phyloP scores from a whole-genome alignment of 768 basidiomycete genomes.

The Suillus luteus region DNA sequence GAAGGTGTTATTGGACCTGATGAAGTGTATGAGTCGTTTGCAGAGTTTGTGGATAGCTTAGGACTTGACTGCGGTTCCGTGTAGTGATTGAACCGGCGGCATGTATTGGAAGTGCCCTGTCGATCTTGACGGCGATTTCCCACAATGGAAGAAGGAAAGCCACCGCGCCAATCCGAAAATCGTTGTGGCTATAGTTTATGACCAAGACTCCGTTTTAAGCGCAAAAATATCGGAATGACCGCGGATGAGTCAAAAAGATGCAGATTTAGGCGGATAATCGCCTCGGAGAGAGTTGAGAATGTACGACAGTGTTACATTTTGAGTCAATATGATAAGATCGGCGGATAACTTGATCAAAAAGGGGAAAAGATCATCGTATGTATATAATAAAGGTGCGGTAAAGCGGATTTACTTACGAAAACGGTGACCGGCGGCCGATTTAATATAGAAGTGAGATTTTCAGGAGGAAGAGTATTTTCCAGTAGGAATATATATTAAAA shows the following conservation, averaged over 20 bases:
- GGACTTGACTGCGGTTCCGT: slow-evolving; percentile 5
- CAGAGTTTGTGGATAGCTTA: slow-evolving; percentile 50
- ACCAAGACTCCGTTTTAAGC: slow-evolving; percentile 25
- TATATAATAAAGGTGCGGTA: slow-evolving; percentile 19
- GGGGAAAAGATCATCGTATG: slow-evolving; percentile 35
- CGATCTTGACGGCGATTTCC: slow-evolving; percentile 15
- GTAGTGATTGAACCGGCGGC: slow-evolving; percentile 2
- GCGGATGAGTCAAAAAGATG: slow-evolving; percentile 2
- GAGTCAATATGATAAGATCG: slow-evolving; percentile 36
- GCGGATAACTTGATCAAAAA: slow-evolving; percentile 34
- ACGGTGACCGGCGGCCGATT: slow-evolving; percentile 20
- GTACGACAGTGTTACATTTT: slow-evolving; percentile 24
- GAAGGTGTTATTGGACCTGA: slow-evolving; percentile 46
- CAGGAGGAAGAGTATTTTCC: slow-evolving; percentile 11
- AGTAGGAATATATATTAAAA: no score
- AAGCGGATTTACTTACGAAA: slow-evolving; percentile 19
- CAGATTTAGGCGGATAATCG: no score
- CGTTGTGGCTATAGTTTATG: not conserved
- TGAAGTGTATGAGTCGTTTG: slow-evolving; percentile 54
- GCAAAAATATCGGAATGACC: slow-evolving; percentile 13
- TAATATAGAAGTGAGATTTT: slow-evolving; percentile 20
- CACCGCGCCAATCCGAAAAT: slow-evolving; percentile 27
- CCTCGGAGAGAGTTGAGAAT: slow-evolving; percentile 11
- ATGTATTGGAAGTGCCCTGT: slow-evolving; percentile 8
- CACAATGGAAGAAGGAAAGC: slow-evolving; percentile 9